Evolutionary conservation across 2,329 filamentous ascomycete species (phyloP).

Genomic region (Talaromyces sp.): DNA sequence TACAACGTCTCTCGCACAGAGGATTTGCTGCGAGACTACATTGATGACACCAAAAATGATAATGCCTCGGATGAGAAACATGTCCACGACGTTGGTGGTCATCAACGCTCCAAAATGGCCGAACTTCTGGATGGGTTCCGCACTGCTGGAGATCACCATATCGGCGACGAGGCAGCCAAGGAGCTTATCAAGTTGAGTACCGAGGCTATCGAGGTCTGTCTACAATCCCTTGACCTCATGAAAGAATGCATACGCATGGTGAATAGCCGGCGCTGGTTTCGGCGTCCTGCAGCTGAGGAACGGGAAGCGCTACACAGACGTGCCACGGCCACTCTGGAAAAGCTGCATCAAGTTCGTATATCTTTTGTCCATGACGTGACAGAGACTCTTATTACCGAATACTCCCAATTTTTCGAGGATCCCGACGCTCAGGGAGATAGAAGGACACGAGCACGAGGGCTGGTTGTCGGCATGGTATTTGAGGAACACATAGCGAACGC

Average conservation of each 20-base stretch:
- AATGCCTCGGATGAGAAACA: background rate
- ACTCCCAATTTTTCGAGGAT: slow-evolving; percentile 39
- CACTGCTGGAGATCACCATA: slow-evolving; percentile 29
- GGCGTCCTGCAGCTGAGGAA: slow-evolving; percentile 16
- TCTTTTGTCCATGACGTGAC: slow-evolving; percentile 31
- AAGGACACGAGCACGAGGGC: slow-evolving; percentile 21
- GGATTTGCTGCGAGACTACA: slow-evolving; percentile 9
- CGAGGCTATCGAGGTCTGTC: slow-evolving; percentile 22
- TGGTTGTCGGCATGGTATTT: slow-evolving; percentile 42
- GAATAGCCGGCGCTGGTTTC: slow-evolving; percentile 24
- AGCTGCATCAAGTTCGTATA: slow-evolving; percentile 21
- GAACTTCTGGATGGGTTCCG: slow-evolving; percentile 34
- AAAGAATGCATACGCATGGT: slow-evolving; percentile 24
- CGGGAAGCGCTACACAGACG: slow-evolving; percentile 18
- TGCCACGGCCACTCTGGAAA: slow-evolving; percentile 16
- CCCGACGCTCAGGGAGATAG: background rate
- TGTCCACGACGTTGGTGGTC: slow-evolving; percentile 18
- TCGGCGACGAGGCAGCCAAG: slow-evolving; percentile 28
- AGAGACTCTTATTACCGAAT: slow-evolving; percentile 34
- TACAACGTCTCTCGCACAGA: slow-evolving; percentile 5
- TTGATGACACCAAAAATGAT: slow-evolving; percentile 11
- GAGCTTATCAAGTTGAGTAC: slow-evolving; percentile 25
- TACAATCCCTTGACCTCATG: slow-evolving; percentile 17
- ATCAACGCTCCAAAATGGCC: slow-evolving; percentile 28
- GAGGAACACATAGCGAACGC: slow-evolving; percentile 39